Percentiles rank a stretch among this genome's conserved stretches.
Evolutionary conservation across 1,284 basidiomycete genomes (phyloP).

Genomic region (Cryptococcus sp.): DNA sequence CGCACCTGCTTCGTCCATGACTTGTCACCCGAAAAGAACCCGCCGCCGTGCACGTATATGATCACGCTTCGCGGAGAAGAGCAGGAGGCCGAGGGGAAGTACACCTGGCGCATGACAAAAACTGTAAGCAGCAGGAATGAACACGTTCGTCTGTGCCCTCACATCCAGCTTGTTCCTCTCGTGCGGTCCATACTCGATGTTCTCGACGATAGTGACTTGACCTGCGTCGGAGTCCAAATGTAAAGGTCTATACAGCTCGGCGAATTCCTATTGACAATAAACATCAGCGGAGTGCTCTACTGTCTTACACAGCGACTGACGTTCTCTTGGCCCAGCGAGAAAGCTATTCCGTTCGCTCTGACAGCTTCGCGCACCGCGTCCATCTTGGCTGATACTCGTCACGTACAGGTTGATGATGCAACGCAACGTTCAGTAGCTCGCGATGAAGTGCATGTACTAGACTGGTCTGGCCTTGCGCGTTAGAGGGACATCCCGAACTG

Average conservation of each 20-base stretch:
- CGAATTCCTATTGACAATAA: conserved; percentile 1
- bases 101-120: too few relatives aligned
- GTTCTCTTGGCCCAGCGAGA: conserved; percentile 6
- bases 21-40: conserved; percentile 19
- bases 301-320: background rate
- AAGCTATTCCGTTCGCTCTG: conserved; percentile 8
- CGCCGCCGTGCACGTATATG: conserved; percentile 15
- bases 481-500: too few relatives aligned
- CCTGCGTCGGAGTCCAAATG: conserved; percentile 1
- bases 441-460: too few relatives aligned
- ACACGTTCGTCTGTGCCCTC: too few relatives aligned
- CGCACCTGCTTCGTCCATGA: conserved; percentile 15
- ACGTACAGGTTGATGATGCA: too few relatives aligned
- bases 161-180: too few relatives aligned
- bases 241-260: conserved; percentile 7
- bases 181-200: background rate
- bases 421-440: too few relatives aligned
- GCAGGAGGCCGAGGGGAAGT: too few relatives aligned
- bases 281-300: background rate
- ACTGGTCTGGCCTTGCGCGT: background rate
- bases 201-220: background rate
- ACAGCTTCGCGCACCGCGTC: conserved; percentile 1
- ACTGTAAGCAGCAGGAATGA: too few relatives aligned
- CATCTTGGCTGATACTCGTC: background rate
- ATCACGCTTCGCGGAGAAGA: conserved; percentile 1